Percentiles rank a stretch among this genome's conserved stretches.
phyloP scores from a whole-genome alignment of 805 yeast genomes.

The Clavispora santaluciae region DNA sequence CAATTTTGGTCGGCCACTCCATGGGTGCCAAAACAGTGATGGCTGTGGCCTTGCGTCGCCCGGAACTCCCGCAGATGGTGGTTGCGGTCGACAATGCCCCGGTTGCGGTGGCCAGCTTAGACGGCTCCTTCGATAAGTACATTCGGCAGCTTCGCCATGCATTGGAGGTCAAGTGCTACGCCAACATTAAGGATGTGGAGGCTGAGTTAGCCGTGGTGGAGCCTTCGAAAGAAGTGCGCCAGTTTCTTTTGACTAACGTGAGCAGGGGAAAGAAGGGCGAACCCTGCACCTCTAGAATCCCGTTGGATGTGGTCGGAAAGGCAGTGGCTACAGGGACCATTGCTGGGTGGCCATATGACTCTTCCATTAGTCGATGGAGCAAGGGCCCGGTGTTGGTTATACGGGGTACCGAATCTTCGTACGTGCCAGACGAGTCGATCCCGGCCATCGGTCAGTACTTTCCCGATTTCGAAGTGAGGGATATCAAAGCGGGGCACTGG shows the following conservation, averaged over 20 bases:
- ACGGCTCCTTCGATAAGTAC: constrained; percentile 61
- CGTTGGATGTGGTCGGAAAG: constrained; percentile 63
- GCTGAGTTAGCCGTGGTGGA: constrained; percentile 59
- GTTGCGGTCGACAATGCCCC: constrained; percentile 92
- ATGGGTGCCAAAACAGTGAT: constrained; percentile 95
- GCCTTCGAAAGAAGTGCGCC: constrained; percentile 54
- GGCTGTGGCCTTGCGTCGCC: constrained; percentile 73
- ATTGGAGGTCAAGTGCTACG: constrained; percentile 40
- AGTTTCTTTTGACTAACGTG: constrained; percentile 72
- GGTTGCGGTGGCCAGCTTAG: constrained; percentile 49
- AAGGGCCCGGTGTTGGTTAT: constrained; percentile 70
- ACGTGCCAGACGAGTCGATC: constrained; percentile 78
- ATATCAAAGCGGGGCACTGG: constrained; percentile 90
- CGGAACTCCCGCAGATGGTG: constrained; percentile 54
- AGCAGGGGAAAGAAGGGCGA: constrained; percentile 39
- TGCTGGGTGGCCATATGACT: constrained; percentile 72
- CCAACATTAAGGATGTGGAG: constrained; percentile 63
- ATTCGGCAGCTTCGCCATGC: constrained; percentile 59
- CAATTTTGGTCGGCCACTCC: constrained; percentile 73
- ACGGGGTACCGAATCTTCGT: constrained; percentile 70
- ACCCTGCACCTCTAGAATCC: constrained; percentile 53
- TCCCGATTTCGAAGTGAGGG: constrained; percentile 70
- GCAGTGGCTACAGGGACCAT: constrained; percentile 61
- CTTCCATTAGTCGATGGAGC: constrained; percentile 48
- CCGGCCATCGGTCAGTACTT: constrained; percentile 71